A percentile compares a stretch with the other conserved stretches of the same genome.
Conservation (phyloP, 306 rosid species). For the Rosa lucieae region DNA sequence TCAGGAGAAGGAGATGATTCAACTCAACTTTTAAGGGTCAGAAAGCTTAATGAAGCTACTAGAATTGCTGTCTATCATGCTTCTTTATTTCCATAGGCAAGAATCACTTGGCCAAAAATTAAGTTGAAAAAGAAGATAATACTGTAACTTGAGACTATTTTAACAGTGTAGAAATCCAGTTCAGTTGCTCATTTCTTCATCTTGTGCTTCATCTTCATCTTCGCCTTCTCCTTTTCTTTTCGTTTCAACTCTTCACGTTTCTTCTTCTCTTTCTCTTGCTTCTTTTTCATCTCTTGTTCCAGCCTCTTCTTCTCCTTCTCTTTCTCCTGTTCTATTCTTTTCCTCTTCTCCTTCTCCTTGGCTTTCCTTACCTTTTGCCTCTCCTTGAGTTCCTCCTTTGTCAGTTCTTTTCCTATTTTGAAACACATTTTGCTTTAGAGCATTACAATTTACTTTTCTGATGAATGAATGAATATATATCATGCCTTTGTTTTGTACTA, state of each 20-base stretch:
- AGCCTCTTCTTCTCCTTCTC: constrained; percentile 21
- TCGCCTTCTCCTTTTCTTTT: constrained; percentile 10
- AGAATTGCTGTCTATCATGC: not conserved
- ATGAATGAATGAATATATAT: not conserved
- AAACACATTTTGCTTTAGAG: constrained; percentile 41
- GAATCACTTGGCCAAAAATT: not conserved
- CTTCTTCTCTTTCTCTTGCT: constrained; percentile 13
- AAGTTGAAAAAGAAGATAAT: not conserved
- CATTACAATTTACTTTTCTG: not conserved
- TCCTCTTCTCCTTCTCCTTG: constrained; percentile 27
- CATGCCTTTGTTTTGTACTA: not conserved
- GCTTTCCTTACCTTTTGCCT: constrained; percentile 37
- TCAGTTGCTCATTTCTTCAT: constrained; percentile 22
- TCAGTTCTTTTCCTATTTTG: constrained; percentile 38
- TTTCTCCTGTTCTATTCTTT: constrained; percentile 10
- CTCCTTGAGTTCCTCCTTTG: constrained; percentile 46
- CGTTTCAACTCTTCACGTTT: constrained; percentile 4
- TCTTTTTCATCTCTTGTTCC: constrained; percentile 17
- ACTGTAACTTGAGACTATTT: not conserved
- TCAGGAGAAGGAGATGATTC: not conserved
- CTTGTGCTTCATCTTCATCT: constrained; percentile 28
- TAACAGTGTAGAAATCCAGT: not conserved
- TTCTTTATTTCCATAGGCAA: not conserved
- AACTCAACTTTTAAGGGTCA: not conserved
- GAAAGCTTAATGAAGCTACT: not conserved